A percentile compares a stretch with the other conserved stretches of the same genome.
Conservation (phyloP, 2,329 filamentous ascomycete species). For the Monilinia laxa region DNA sequence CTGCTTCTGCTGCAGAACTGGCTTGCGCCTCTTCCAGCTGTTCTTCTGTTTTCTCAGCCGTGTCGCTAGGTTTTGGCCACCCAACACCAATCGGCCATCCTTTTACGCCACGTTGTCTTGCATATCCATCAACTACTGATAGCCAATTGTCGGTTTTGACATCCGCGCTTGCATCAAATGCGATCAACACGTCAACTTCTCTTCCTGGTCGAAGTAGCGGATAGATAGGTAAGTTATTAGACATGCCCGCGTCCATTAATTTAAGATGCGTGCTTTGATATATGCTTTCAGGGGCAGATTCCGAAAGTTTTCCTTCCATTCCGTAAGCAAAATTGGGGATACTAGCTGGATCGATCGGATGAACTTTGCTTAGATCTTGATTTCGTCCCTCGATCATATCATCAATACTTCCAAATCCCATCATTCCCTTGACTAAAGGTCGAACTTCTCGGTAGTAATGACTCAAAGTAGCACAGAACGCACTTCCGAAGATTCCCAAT, state of each 20-base stretch:
- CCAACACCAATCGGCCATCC: slow-evolving; percentile 95
- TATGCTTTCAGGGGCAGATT: slow-evolving; percentile 75
- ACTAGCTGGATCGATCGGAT: slow-evolving; percentile 87
- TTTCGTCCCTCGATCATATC: slow-evolving; percentile 79
- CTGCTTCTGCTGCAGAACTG: slow-evolving; percentile 55
- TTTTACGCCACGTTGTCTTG: slow-evolving; percentile 82
- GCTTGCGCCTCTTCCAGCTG: slow-evolving; percentile 68
- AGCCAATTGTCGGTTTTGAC: slow-evolving; percentile 96
- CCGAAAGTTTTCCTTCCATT: slow-evolving; percentile 72
- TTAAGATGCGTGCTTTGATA: slow-evolving; percentile 70
- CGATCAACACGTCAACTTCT: slow-evolving; percentile 84
- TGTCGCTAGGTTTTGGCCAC: slow-evolving; percentile 70
- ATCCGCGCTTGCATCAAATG: slow-evolving; percentile 90
- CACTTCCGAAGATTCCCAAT: slow-evolving; percentile 93
- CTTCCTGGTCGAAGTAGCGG: slow-evolving; percentile 85
- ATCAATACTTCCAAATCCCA: slow-evolving; percentile 75
- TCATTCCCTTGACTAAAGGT: slow-evolving; percentile 73
- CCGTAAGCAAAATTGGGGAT: slow-evolving; percentile 88
- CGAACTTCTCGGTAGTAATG: slow-evolving; percentile 95
- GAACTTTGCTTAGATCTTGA: slow-evolving; percentile 83
- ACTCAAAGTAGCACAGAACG: slow-evolving; percentile 91
- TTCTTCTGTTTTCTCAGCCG: slow-evolving; percentile 57
- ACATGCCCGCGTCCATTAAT: slow-evolving; percentile 98
- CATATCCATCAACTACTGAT: slow-evolving; percentile 89
- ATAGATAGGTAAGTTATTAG: slow-evolving; percentile 95